Evolutionary conservation across 176 grass and related monocot genomes (phyloP).

Genomic region (Puccinellia tenuiflora): DNA sequence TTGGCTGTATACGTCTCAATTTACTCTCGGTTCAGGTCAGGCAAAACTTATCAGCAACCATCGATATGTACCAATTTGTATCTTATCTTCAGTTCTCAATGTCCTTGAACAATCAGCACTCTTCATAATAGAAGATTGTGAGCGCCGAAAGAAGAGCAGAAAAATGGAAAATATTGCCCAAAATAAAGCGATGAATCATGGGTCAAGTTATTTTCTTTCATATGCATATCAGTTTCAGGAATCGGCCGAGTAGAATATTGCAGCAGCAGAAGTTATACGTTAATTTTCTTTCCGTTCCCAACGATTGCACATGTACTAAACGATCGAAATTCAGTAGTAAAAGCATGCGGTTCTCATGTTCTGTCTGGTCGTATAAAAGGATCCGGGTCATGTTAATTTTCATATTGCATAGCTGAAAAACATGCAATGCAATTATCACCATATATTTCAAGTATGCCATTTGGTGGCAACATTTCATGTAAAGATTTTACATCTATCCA

Average conservation of each 20-base stretch:
- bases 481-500: background rate
- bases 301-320: background rate
- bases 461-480: background rate
- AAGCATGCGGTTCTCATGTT: background rate
- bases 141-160: too few relatives aligned
- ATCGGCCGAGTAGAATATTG: background rate
- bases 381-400: background rate
- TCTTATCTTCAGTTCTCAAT: background rate
- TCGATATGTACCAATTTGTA: background rate
- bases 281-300: background rate
- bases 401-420: slow-evolving; percentile 4
- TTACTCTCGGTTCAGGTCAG: background rate
- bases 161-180: background rate
- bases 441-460: background rate
- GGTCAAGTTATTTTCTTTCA: background rate
- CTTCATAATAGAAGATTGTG: background rate
- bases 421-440: slow-evolving; percentile 9
- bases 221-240: background rate
- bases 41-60: background rate
- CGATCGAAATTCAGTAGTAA: background rate
- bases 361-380: background rate
- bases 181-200: background rate
- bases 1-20: background rate
- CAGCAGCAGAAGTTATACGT: background rate
- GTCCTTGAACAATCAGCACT: background rate